Evolutionary conservation across 2,329 filamentous ascomycete species (phyloP).

Genomic region (Fusarium fujikuroi): DNA sequence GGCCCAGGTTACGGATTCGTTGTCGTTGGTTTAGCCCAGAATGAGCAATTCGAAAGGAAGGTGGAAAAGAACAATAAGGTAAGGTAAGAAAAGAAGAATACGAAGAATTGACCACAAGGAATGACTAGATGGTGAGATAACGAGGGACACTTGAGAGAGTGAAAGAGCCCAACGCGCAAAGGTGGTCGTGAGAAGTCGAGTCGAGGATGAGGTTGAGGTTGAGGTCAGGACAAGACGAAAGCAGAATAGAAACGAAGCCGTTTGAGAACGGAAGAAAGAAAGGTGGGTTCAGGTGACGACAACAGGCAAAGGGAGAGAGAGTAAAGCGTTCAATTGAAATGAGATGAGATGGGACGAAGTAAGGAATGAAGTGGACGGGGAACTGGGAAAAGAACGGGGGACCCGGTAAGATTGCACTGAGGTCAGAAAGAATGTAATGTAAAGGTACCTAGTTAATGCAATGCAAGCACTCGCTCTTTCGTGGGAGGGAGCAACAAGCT

Average conservation of each 20-base stretch:
- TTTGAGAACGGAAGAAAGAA: slow-evolving; percentile 26
- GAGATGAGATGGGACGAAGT: slow-evolving; percentile 32
- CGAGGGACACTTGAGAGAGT: slow-evolving; percentile 36
- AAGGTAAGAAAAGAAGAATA: slow-evolving; percentile 17
- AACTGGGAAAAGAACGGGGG: slow-evolving; percentile 27
- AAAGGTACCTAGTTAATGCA: neutral
- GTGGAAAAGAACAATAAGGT: slow-evolving; percentile 2
- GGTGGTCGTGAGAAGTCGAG: slow-evolving; percentile 19
- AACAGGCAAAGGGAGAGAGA: slow-evolving; percentile 27
- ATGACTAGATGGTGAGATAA: slow-evolving; percentile 19
- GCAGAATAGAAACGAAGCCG: slow-evolving; percentile 31
- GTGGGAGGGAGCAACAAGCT: slow-evolving; percentile 10
- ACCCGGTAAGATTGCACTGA: slow-evolving; percentile 34
- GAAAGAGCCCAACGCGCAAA: slow-evolving; percentile 29
- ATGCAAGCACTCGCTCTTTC: slow-evolving; percentile 8
- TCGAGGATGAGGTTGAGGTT: neutral
- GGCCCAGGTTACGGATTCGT: neutral
- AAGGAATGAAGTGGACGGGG: slow-evolving; percentile 26
- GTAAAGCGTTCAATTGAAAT: slow-evolving; percentile 26
- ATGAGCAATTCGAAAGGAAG: neutral
- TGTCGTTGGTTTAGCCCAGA: slow-evolving; percentile 16
- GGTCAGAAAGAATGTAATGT: slow-evolving; percentile 32
- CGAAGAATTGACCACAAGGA: slow-evolving; percentile 23
- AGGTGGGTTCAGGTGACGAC: slow-evolving; percentile 27
- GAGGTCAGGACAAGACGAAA: slow-evolving; percentile 11